A percentile compares a stretch with the other conserved stretches of the same genome.
Evolutionary conservation across 441 rosid genomes (phyloP).

Genomic region (Macaranga tanarius): DNA sequence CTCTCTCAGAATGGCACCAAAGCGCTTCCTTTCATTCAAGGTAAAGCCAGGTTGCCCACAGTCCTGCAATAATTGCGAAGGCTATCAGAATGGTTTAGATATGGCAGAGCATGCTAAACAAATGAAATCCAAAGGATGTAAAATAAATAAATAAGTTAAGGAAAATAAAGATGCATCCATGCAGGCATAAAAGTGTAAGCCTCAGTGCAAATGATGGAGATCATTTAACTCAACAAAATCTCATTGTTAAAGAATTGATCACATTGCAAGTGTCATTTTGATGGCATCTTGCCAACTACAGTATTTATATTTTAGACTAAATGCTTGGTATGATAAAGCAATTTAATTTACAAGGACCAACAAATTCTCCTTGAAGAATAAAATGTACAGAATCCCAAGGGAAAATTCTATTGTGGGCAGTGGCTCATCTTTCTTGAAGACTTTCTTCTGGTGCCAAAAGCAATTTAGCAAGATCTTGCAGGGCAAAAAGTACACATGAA

Average conservation of each 20-base stretch:
- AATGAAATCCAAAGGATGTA: not conserved
- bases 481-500: slow-evolving; percentile 7
- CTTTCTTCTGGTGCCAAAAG: not conserved
- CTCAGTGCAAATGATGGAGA: not conserved
- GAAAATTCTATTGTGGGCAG: not conserved
- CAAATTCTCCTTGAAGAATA: slow-evolving; percentile 3
- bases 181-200: not conserved
- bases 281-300: no score
- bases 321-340: no score
- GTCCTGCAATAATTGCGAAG: slow-evolving; percentile 51
- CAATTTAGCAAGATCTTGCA: slow-evolving; percentile 16
- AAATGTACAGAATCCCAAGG: slow-evolving; percentile 6
- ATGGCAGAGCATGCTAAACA: not conserved
- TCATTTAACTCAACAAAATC: not conserved
- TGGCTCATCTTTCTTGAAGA: slow-evolving; percentile 14
- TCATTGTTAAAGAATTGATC: no score
- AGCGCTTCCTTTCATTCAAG: slow-evolving; percentile 84
- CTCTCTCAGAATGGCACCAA: slow-evolving; percentile 74
- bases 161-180: not conserved
- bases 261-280: no score
- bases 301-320: no score
- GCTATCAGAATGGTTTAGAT: slow-evolving; percentile 5
- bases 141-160: not conserved
- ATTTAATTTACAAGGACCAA: slow-evolving; percentile 1
- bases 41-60: slow-evolving; percentile 98